A percentile compares a stretch with the other conserved stretches of the same genome.
phyloP scores from a whole-genome alignment of 1,284 basidiomycete genomes.

The Mycena sp. region DNA sequence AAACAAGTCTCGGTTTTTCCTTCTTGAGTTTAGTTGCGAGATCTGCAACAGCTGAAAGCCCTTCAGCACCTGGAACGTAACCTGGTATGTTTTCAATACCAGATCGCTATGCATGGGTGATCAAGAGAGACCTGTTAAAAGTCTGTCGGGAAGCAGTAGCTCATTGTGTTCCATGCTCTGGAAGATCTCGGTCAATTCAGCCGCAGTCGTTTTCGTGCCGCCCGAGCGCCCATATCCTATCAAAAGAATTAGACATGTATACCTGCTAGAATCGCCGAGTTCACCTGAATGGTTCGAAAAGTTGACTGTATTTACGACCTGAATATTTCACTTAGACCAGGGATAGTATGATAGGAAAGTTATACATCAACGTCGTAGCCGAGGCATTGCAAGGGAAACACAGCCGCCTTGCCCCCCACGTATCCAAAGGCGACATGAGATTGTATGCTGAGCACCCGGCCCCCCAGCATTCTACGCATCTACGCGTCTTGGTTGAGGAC shows the following conservation, averaged over 20 bases:
- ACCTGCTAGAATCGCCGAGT: neutral
- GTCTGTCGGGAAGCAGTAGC: constrained; percentile 67
- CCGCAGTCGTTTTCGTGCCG: constrained; percentile 77
- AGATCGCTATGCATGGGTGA: neutral
- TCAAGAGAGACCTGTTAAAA: constrained; percentile 70
- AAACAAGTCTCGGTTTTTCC: constrained; percentile 72
- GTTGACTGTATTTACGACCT: constrained; percentile 96
- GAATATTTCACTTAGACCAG: constrained; percentile 38
- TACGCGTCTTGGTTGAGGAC: neutral
- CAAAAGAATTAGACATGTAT: neutral
- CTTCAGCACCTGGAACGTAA: constrained; percentile 90
- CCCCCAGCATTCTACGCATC: constrained; percentile 17
- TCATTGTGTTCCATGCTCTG: constrained; percentile 74
- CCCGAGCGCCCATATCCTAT: constrained; percentile 82
- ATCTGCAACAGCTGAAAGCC: constrained; percentile 73
- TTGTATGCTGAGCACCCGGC: constrained; percentile 84
- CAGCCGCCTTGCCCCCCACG: constrained; percentile 95
- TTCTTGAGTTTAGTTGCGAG: constrained; percentile 70
- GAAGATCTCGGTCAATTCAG: constrained; percentile 77
- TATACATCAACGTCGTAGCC: constrained; percentile 98
- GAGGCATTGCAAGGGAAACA: constrained; percentile 94
- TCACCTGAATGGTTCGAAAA: constrained; percentile 94
- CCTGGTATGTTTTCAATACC: constrained; percentile 51
- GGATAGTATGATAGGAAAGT: constrained; percentile 36
- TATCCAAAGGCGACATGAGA: constrained; percentile 96